Conservation (phyloP, 495 filamentous ascomycete species). For the Daldinia decipiens region DNA sequence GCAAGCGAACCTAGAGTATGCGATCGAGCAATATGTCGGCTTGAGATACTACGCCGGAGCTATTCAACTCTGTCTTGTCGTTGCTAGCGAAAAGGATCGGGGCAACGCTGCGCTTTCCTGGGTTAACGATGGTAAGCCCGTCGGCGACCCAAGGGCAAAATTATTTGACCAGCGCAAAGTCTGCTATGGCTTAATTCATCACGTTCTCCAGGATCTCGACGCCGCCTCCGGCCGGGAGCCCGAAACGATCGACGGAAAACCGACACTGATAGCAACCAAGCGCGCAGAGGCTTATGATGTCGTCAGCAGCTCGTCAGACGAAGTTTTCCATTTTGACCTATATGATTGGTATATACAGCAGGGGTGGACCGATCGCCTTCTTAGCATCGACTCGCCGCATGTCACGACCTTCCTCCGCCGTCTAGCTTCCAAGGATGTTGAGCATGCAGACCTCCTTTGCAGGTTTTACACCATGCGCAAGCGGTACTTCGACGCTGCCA, state of each 20-base stretch:
- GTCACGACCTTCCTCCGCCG: slow-evolving; percentile 87
- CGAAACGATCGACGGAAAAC: slow-evolving; percentile 78
- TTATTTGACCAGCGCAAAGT: slow-evolving; percentile 75
- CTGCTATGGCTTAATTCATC: slow-evolving; percentile 85
- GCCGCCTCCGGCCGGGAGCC: slow-evolving; percentile 69
- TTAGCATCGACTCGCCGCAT: slow-evolving; percentile 82
- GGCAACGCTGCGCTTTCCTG: slow-evolving; percentile 84
- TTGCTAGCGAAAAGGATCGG: slow-evolving; percentile 83
- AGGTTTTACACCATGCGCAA: slow-evolving; percentile 83
- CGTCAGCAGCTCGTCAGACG: slow-evolving; percentile 84
- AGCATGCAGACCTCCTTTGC: slow-evolving; percentile 92
- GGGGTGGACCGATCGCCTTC: slow-evolving; percentile 82
- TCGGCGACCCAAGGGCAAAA: slow-evolving; percentile 71
- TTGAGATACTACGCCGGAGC: slow-evolving; percentile 94
- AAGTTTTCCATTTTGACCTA: slow-evolving; percentile 91
- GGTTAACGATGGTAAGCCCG: slow-evolving; percentile 62
- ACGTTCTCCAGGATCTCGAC: slow-evolving; percentile 80
- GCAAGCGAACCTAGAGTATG: slow-evolving; percentile 80
- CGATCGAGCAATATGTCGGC: slow-evolving; percentile 77
- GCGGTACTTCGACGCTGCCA: slow-evolving; percentile 83
- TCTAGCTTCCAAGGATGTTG: slow-evolving; percentile 71
- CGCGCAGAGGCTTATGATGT: slow-evolving; percentile 87
- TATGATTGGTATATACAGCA: slow-evolving; percentile 96
- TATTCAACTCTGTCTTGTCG: slow-evolving; percentile 85
- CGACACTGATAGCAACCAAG: slow-evolving; percentile 76